Evolutionary conservation across 2,329 filamentous ascomycete genomes (phyloP), one percentile per base, ranked within the genome.

Genomic region (Dactylonectria estremocensis): DNA sequence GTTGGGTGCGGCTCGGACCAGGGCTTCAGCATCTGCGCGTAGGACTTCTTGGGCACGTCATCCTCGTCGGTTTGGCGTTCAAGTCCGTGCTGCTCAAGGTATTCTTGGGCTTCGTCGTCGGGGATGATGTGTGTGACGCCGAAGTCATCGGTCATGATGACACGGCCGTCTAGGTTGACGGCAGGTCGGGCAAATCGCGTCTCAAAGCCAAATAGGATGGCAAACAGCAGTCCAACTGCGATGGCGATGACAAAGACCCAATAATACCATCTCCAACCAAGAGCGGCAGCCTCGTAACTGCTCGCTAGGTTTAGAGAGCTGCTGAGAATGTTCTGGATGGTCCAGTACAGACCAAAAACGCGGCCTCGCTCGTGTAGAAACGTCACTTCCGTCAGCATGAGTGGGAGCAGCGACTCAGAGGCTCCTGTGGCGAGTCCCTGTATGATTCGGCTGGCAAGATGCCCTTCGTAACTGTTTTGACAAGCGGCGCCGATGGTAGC

Each of bases 221-320:
- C 61, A 28, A 64, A 9, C 14, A 64, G 54, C 2, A 64, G n/a
- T 18, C 61, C 61, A 20, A 59, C 54, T 7, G 54, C 54, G 46
- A 64, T 48, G 9, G 55, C 35, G 55, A 64, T 64, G 61, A 64
- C 61, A 54, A 64, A 64, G 46, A 64, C 28, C 61, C 61, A 64
- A 48, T 64, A 64, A 24, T 64, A 64, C 61, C 61, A 64, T 20
- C 61, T 48, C 61, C 61, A 64, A 3, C 61, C 61, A 8, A 64
- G 54, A 49, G 45, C 55, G 20, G 46, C 54, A 16, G 45, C 54
- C n/a, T 50, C 43, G 48, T 64, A 64, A 35, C 43, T 50, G n/a
- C 43, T 50, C 3, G 55, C 46, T 35, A 64, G 46, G 9, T 64
- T 64, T 5, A 64, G 31, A 20, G 35, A 37, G 10, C 33, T 45